Base-by-base conservation (phyloP, 2,329 filamentous ascomycete species). In the Neopestalotiopsis sp. region DNA sequence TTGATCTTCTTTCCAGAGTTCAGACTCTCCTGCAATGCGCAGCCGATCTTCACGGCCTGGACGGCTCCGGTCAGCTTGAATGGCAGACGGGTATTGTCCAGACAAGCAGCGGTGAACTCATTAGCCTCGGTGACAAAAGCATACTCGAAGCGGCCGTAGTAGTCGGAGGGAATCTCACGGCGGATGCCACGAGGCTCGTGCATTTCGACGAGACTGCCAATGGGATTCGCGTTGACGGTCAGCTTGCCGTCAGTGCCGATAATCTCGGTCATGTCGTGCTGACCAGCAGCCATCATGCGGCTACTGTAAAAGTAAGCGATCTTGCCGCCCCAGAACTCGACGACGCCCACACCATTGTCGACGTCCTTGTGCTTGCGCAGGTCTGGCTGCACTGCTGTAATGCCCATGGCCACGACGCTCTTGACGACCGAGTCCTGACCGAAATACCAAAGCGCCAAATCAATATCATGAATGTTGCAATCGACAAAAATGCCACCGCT, bases 401-500 rank as follows among this genome's bases (percentile, higher is more conserved):
- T 87, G 10, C 89, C 89, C 2, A 86, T 79, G 0, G 88, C 87
- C 0, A 83, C 82, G 9, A 89, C 86, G 62, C 81, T 85, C 78
- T 90, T 90, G 59, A 89, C 83, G 14, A 82, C 77, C 56, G 80
- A 82, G 61, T 87, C 83, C 61, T 86, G 79, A 10, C 87, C 87
- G 74, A 90, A 89, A 81, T 88, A 91, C 88, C 89, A 91, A 1
- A 91, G 81, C 0, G 88, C 83, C 2, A 91, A 84, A 71, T 91
- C 89, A 73, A 92, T 92, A 73, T 92, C 91, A 81, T 92, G 91
- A 74, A 92, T 89, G 65, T 87, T 89, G 80, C 88, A 91, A 68
- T 92, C 91, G 68, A 92, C 90, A 73, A 92, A 92, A 76, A 92
- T 91, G 28, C 90, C 90, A 42, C 91, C 90, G 1, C 83, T 87